These are phyloP conservation scores for Paraglomus brasilianum DNA, from an alignment of 192 early-diverging fungal species.

Conservation along the genomic window DNA sequence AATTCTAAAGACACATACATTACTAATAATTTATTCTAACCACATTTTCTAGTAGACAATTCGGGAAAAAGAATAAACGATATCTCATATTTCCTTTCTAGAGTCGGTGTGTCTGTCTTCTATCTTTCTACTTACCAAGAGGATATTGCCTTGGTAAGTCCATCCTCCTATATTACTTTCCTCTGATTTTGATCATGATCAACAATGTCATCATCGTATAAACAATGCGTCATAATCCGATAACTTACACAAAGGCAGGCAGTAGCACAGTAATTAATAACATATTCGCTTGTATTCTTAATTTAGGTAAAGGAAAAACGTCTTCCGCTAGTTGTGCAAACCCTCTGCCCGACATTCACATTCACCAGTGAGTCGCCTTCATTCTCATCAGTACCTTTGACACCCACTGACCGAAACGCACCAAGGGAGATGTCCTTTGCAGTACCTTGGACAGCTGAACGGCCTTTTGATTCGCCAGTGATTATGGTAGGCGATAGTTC, in stretches of 20 bases:
- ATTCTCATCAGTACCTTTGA: conserved; percentile 11
- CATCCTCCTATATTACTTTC: no score
- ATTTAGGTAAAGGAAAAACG: conserved; percentile 57
- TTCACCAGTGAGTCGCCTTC: conserved; percentile 35
- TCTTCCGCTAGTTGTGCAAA: conserved; percentile 50
- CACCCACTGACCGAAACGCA: no score
- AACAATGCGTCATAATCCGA: no score
- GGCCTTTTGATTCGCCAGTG: no score
- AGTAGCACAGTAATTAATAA: not conserved
- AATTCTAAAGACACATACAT: no score
- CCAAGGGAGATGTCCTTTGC: no score
- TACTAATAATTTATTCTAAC: conserved; percentile 1
- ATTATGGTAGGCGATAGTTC: no score
- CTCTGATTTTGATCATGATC: not conserved
- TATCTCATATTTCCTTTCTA: conserved; percentile 52
- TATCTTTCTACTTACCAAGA: conserved; percentile 68
- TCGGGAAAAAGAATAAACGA: conserved; percentile 64
- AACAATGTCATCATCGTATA: no score
- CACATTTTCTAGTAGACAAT: conserved; percentile 41
- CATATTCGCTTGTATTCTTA: conserved; percentile 12
- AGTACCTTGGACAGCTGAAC: no score
- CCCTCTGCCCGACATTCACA: conserved; percentile 44
- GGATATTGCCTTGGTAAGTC: conserved; percentile 60
- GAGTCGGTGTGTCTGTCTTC: conserved; percentile 63
- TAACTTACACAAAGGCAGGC: no score